Conservation (phyloP, 345 rosid genomes). For the Hibiscus tridactylites region DNA sequence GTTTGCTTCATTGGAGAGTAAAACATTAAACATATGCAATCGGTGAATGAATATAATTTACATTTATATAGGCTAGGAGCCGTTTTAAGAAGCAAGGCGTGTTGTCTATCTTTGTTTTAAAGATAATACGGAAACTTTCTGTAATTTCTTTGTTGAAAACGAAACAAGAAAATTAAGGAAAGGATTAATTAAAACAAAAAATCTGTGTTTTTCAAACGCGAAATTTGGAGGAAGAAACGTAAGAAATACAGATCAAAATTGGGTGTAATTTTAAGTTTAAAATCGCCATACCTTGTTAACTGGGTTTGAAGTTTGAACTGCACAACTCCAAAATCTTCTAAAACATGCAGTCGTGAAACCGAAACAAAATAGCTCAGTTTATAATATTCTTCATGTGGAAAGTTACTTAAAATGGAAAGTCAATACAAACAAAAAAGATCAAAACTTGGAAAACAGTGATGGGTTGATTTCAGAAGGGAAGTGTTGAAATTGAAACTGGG, state of each 20-base stretch:
- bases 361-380: background rate
- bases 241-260: no score
- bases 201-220: background rate
- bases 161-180: background rate
- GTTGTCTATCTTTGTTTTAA: conserved; percentile 8
- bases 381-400: background rate
- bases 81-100: conserved; percentile 6
- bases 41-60: background rate
- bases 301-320: background rate
- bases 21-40: background rate
- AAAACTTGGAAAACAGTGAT: background rate
- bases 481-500: background rate
- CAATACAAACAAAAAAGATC: background rate
- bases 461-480: no score
- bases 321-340: no score
- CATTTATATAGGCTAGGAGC: background rate
- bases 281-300: no score
- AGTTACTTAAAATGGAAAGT: background rate
- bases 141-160: background rate
- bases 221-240: background rate
- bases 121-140: background rate
- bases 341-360: no score
- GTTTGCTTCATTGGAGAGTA: background rate
- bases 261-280: no score
- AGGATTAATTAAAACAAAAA: no score